Conservation (phyloP, 169 alveolate genomes). For the Toxoplasma gondii region DNA sequence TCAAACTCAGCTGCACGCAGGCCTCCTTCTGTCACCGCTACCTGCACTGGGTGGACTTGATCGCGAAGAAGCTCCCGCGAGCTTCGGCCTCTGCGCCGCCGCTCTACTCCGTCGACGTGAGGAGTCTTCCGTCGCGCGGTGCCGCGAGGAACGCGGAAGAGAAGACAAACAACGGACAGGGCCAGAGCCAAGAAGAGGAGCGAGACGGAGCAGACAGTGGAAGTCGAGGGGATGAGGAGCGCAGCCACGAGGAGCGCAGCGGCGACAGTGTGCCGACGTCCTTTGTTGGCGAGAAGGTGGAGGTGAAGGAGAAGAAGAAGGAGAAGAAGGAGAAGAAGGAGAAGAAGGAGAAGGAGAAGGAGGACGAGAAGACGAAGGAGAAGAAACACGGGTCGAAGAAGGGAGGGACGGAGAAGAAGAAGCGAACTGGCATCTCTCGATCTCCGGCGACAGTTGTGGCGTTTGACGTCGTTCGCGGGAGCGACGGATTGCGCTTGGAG, state of each 20-base stretch:
- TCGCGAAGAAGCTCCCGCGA: neutral
- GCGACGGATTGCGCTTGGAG: conserved; percentile 21
- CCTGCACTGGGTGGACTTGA: neutral
- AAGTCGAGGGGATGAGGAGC: neutral
- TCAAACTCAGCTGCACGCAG: neutral
- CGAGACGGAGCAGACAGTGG: neutral
- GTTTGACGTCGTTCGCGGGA: neutral
- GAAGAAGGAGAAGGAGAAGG: neutral
- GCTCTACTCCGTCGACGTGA: neutral
- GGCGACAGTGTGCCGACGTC: neutral
- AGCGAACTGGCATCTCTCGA: neutral
- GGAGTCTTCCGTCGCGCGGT: neutral
- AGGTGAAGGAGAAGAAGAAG: neutral
- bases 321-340: neutral
- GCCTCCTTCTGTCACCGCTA: neutral
- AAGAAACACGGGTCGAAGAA: neutral
- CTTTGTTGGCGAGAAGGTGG: neutral
- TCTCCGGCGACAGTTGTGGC: neutral
- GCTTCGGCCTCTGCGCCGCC: neutral
- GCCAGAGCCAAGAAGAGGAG: neutral
- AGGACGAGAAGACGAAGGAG: neutral
- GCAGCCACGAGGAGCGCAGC: neutral
- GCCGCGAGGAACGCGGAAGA: neutral
- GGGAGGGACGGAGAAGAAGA: neutral
- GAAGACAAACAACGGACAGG: neutral